phyloP scores from a whole-genome alignment of 495 filamentous ascomycete species.

The Aspergillus haitiensis region DNA sequence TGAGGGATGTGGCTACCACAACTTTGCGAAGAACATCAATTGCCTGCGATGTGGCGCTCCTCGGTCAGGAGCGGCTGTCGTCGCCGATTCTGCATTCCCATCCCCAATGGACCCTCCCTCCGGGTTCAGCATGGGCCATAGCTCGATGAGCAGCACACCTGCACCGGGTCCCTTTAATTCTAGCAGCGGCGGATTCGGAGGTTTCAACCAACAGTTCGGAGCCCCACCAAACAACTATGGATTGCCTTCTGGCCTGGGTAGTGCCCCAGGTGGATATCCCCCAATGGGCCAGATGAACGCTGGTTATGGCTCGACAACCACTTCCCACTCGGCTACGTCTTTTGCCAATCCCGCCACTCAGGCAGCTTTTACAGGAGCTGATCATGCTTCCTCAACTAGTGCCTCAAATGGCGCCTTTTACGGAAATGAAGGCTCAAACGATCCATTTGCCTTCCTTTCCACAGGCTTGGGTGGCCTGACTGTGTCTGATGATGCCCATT shows the following conservation, averaged over 20 bases:
- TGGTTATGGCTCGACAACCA: conserved; percentile 60
- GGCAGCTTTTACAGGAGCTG: conserved; percentile 84
- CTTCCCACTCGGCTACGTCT: conserved; percentile 78
- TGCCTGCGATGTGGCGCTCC: conserved; percentile 95
- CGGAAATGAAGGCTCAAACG: conserved; percentile 61
- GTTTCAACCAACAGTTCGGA: conserved; percentile 83
- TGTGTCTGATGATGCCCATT: conserved; percentile 74
- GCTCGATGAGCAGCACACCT: conserved; percentile 81
- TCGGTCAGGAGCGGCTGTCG: conserved; percentile 86
- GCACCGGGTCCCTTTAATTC: conserved; percentile 79
- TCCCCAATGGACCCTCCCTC: conserved; percentile 86
- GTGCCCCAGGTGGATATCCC: conserved; percentile 75
- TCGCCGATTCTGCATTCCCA: conserved; percentile 89
- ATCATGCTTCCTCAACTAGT: conserved; percentile 61
- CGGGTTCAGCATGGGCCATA: conserved; percentile 72
- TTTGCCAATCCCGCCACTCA: conserved; percentile 94
- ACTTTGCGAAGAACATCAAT: conserved; percentile 98
- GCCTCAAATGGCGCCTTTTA: conserved; percentile 58
- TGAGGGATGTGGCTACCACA: conserved; percentile 97
- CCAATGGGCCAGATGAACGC: conserved; percentile 74
- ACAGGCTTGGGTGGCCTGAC: conserved; percentile 76
- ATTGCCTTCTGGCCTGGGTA: conserved; percentile 85
- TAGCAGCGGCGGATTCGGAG: conserved; percentile 69
- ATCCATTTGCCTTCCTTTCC: conserved; percentile 89
- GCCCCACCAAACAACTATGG: conserved; percentile 87